Evolutionary conservation across 352 stramenopile species (phyloP).

Genomic region (Phytophthora aleatoria): DNA sequence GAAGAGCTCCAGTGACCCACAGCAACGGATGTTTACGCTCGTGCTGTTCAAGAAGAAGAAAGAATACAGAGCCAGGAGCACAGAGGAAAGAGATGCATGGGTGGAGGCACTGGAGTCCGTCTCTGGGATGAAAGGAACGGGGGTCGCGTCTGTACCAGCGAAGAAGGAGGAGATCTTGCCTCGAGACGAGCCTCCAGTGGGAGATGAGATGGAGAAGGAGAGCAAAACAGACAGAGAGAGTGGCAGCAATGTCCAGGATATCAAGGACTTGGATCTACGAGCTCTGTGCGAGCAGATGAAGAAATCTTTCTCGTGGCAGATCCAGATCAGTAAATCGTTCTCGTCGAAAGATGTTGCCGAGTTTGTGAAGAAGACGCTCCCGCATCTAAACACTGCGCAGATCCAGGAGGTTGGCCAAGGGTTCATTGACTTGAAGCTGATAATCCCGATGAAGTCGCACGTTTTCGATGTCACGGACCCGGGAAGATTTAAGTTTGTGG

Average conservation of each 20-base stretch:
- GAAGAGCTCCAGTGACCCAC: slow-evolving; percentile 39
- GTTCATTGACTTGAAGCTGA: slow-evolving; percentile 72
- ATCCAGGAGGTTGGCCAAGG: slow-evolving; percentile 66
- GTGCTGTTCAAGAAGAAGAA: slow-evolving; percentile 83
- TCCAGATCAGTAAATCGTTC: slow-evolving; percentile 82
- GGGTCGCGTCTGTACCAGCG: slow-evolving; percentile 1
- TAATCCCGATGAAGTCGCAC: slow-evolving; percentile 79
- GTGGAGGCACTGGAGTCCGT: slow-evolving; percentile 64
- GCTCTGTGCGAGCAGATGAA: slow-evolving; percentile 78
- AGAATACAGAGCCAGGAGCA: slow-evolving; percentile 62
- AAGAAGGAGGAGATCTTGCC: slow-evolving; percentile 15
- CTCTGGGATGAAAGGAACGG: slow-evolving; percentile 54
- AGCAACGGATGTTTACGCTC: slow-evolving; percentile 58
- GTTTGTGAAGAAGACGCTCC: slow-evolving; percentile 59
- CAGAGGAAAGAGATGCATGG: slow-evolving; percentile 74
- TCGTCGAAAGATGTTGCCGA: slow-evolving; percentile 66
- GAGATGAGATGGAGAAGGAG: slow-evolving; percentile 12
- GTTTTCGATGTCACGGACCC: slow-evolving; percentile 67
- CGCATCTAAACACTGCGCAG: slow-evolving; percentile 39
- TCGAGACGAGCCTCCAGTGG: slow-evolving; percentile 1
- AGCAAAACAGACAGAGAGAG: slow-evolving; percentile 18
- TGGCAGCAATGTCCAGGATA: slow-evolving; percentile 19
- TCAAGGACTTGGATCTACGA: slow-evolving; percentile 59
- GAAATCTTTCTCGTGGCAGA: slow-evolving; percentile 65
- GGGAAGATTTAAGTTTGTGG: slow-evolving; percentile 68